Base-by-base conservation (phyloP, 1,139 yeast species). In the Pichia sp. region DNA sequence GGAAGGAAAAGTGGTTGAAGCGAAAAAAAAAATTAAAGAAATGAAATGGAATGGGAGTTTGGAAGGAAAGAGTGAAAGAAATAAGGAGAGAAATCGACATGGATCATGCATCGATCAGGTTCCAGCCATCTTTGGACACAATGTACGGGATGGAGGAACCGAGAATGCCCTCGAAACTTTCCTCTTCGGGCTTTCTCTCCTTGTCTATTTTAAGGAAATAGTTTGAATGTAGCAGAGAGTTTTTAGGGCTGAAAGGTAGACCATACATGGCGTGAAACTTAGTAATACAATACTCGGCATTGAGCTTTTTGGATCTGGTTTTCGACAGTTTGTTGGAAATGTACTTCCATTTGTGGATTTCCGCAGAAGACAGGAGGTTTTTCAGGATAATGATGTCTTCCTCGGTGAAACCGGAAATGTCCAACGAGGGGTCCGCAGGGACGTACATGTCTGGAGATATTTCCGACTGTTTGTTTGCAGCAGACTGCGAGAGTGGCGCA, bases 91-190 rank as follows among this genome's bases (percentile, higher is more conserved):
- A 19, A 23, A 23, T 5, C 8, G 5, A 11, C 8, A 31, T 2
- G 47, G n/a, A 30, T 41, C 23, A 53, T 41, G 53, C 45, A 41
- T 63, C 62, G 19, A 64, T 53, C 32, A 55, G 52, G 47, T 61
- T 64, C 70, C 71, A 68, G 2, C 70, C 70, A 47, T 67, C 65
- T 54, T 58, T 63, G 29, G 60, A 58, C 5, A 67, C 62, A 13
- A 69, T 57, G 46, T 69, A 69, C 4, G 72, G 69, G 30, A 69
- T 45, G 1, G 70, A 67, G 42, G 68, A 66, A 4, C 72, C 72
- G 8, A 67, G 50, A 31, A 66, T 50, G 1, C 72, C 72, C 54
- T 69, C 72, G 15, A 58, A 52, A 41, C 62, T 65, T 19, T 46
- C 52, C 8, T 46, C 56, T 13, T 54, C 53, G 32, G 49, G 34